Base-by-base conservation (phyloP, 208 protist species). In the Wallacemonas sp. region DNA sequence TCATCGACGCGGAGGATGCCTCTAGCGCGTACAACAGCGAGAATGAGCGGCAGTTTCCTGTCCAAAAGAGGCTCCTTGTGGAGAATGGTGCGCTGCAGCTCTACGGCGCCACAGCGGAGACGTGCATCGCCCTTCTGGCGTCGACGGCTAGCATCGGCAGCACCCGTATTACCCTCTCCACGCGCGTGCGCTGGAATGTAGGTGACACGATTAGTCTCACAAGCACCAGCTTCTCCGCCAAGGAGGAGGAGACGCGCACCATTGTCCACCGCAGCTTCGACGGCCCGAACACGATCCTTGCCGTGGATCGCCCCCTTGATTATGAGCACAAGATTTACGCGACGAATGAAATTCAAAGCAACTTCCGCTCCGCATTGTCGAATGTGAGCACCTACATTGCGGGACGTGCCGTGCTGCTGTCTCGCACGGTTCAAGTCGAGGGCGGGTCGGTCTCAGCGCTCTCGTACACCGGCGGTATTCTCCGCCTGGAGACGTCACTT, bases 191-290 rank as follows among this genome's bases (percentile, higher is more conserved):
- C 53, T 94, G 88, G 88, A 1, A 17, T 0, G 64, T 78, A 0
- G 87, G 82, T 47, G 75, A 79, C 31, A 14, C 38, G 24, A 71
- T 94, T 41, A 70, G 82, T 22, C 56, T 94, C 33, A 80, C 79
- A 17, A 68, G 64, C 14, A 69, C 67, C 27, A 60, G 58, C 64
- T 21, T 44, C 44, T 55, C 69, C 53, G 46, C 65, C 6, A 31
- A 66, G 28, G 68, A 91, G 42, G 58, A 60, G 11, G 88, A 91
- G 54, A 30, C 36, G 44, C 66, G 73, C 22, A 56, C 53, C 21
- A 77, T 94, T 28, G 60, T 28, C 6, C 14, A 36, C 14, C 31
- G 70, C 17, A 19, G 2, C 12, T 49, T 64, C 15, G 70, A 66
- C 33, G 75, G 68, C 22, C 56, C 34, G 11, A 58, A 33, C 21